A percentile compares a stretch with the other conserved stretches of the same genome.
Conservation (phyloP, 2,329 filamentous ascomycete genomes). For the Gliomastix tumulicola region DNA sequence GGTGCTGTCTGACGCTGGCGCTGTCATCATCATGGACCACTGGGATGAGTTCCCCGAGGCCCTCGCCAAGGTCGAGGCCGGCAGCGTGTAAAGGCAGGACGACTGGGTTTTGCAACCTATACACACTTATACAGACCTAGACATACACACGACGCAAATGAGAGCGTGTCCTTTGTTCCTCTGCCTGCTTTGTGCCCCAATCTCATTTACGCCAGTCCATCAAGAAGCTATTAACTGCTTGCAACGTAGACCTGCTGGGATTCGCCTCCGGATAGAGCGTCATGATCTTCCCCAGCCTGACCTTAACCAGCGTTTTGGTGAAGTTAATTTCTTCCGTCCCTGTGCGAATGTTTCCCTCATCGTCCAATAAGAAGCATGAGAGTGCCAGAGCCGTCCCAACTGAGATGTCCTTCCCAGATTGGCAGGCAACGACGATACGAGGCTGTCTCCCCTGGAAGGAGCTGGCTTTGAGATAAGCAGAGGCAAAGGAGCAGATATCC, state of each 20-base stretch:
- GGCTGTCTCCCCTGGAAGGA: no score
- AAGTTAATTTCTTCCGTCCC: constrained; percentile 26
- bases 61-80: constrained; percentile 38
- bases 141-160: constrained; percentile 13
- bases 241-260: constrained; percentile 76
- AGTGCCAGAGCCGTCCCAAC: constrained; percentile 72
- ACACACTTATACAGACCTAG: no score
- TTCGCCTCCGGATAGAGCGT: constrained; percentile 72
- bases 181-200: constrained; percentile 6
- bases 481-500: constrained; percentile 51
- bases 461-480: no score
- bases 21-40: constrained; percentile 52
- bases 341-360: constrained; percentile 42
- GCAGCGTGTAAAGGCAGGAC: constrained; percentile 18
- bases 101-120: no score
- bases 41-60: constrained; percentile 48
- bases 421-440: constrained; percentile 59
- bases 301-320: constrained; percentile 71
- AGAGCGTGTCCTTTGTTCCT: constrained; percentile 5
- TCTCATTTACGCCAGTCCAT: constrained; percentile 49
- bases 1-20: constrained; percentile 53
- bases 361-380: constrained; percentile 65
- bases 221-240: constrained; percentile 86
- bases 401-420: constrained; percentile 72
- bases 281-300: constrained; percentile 75